Evolutionary conservation across 2,329 filamentous ascomycete species (phyloP), one percentile per base, ranked within the genome.

Genomic region (Calonectria fujianensis): DNA sequence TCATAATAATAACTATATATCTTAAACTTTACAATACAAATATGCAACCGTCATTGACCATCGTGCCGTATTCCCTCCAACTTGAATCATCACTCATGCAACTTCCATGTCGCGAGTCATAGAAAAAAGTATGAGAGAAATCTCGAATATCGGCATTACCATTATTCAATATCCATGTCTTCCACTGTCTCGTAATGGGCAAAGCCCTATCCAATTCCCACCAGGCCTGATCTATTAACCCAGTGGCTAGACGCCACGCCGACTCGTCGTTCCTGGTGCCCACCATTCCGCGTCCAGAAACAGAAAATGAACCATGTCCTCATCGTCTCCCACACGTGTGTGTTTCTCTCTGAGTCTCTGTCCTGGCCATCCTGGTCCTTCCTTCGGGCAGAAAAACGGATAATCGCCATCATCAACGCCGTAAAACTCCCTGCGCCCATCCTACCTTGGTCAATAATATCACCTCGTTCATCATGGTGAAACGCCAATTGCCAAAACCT

Each of bases 131-230:
- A 18, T 11, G 41, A 67, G 63, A 72, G 32, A 45, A 51, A 52
- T 27, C 32, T 74, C 67, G 72, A 75, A 65, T 80, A 70, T 70
- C 66, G 74, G 77, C 75, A 82, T 82, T 82, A 82, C 77, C 76
- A 82, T 82, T 82, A 82, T 74, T 81, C 74, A 81, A 79, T 82
- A 82, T 76, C 77, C 77, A 76, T 79, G 67, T 39, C 73, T 51
- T 65, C 69, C 52, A 69, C 59, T 75, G 73, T 67, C 70, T 67
- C 72, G 71, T 72, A 70, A 63, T 51, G 57, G 72, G 65, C 73
- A 76, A 69, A 73, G 67, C 51, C 77, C 65, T 80, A 79, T 74
- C 80, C 80, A 80, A 79, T 69, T 66, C 65, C 71, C 63, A 61
- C 69, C 70, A 72, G 65, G 31, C 64, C 75, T 67, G 61, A 65